phyloP scores from a whole-genome alignment of 306 rosid species.

The Lablab purpureus region DNA sequence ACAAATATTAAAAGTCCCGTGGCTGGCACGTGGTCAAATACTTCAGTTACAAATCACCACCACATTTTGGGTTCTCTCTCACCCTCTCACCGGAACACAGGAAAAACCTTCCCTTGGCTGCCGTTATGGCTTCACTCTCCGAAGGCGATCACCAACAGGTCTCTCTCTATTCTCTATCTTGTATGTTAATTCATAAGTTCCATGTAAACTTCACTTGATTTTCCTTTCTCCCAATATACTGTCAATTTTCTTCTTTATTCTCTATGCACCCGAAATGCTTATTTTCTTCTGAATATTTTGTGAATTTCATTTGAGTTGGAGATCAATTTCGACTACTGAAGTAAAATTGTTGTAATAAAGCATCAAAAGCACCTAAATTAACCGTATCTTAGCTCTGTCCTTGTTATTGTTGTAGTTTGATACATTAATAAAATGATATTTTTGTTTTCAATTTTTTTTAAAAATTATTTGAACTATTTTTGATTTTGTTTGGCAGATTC shows the following conservation, averaged over 20 bases:
- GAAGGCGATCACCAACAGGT: conserved; percentile 7
- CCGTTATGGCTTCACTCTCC: conserved; percentile 10
- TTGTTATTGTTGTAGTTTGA: background rate
- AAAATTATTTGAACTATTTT: background rate
- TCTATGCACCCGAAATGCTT: background rate
- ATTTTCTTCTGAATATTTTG: background rate
- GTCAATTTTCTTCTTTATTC: background rate
- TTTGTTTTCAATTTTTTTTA: background rate
- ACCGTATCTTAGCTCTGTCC: background rate
- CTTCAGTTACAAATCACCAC: too few species aligned
- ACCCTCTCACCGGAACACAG: background rate
- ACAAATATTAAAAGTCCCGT: too few species aligned
- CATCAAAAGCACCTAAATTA: background rate
- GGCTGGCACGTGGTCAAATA: too few species aligned
- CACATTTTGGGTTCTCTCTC: background rate
- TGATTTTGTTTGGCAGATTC: conserved; percentile 54
- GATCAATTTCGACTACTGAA: background rate
- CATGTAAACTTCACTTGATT: background rate
- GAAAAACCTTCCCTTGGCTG: background rate
- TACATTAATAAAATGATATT: background rate
- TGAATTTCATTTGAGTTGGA: background rate
- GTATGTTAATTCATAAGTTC: background rate
- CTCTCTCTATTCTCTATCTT: background rate
- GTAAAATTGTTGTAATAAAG: background rate
- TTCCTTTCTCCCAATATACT: background rate